phyloP scores from a whole-genome alignment of 2,329 filamentous ascomycete species.

The Coleophoma eucalyptorum region DNA sequence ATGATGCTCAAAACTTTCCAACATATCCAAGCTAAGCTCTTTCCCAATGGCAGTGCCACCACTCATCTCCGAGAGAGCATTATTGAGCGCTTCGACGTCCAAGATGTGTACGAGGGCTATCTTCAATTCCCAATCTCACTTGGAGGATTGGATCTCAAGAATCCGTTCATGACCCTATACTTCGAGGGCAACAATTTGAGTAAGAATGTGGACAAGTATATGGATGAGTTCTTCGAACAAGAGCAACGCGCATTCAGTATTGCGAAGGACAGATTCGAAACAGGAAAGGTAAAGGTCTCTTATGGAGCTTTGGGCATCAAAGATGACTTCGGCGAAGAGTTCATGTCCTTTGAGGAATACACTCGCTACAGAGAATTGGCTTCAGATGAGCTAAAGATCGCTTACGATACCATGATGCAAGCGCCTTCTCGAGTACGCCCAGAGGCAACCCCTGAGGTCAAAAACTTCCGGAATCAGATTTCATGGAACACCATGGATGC shows the following conservation, averaged over 20 bases:
- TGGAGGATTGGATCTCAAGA: slow-evolving; percentile 33
- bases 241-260: slow-evolving; percentile 29
- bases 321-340: slow-evolving; percentile 21
- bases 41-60: slow-evolving; percentile 39
- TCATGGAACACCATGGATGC: slow-evolving; percentile 3
- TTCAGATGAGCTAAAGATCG: slow-evolving; percentile 20
- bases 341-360: slow-evolving; percentile 35
- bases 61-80: slow-evolving; percentile 44
- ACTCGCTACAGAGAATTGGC: slow-evolving; percentile 28
- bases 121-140: slow-evolving; percentile 32
- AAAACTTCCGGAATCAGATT: slow-evolving; percentile 7
- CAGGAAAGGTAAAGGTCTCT: slow-evolving; percentile 10
- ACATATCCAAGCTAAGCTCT: slow-evolving; percentile 46
- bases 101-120: slow-evolving; percentile 32
- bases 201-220: slow-evolving; percentile 16
- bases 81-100: slow-evolving; percentile 39
- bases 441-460: slow-evolving; percentile 15
- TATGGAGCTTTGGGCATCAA: slow-evolving; percentile 5
- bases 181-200: slow-evolving; percentile 15
- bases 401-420: slow-evolving; percentile 26
- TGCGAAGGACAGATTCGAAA: slow-evolving; percentile 27
- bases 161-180: slow-evolving; percentile 31
- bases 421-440: slow-evolving; percentile 19
- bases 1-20: slow-evolving; percentile 46
- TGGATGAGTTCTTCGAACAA: slow-evolving; percentile 22